phyloP scores from a whole-genome alignment of 495 filamentous ascomycete genomes.

The Xylaria longipes region DNA sequence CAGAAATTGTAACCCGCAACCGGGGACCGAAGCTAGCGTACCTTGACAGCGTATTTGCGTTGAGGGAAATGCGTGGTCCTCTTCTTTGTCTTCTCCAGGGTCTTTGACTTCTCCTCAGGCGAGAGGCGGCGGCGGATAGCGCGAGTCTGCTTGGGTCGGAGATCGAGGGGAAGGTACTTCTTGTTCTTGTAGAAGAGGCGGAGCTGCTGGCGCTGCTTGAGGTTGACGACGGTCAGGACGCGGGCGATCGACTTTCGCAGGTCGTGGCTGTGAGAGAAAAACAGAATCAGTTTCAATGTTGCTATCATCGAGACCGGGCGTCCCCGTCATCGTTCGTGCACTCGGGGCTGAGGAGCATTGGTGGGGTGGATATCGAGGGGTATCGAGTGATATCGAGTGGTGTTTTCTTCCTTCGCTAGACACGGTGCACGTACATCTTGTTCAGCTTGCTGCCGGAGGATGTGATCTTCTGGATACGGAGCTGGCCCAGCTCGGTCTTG shows the following conservation, averaged over 20 bases:
- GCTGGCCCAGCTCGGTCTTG: slow-evolving; percentile 90
- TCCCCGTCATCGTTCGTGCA: background rate
- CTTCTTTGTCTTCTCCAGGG: slow-evolving; percentile 93
- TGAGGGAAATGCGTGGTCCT: slow-evolving; percentile 93
- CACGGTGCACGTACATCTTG: slow-evolving; percentile 80
- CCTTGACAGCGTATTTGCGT: slow-evolving; percentile 98
- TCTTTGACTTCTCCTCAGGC: slow-evolving; percentile 80
- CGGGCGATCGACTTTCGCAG: slow-evolving; percentile 99
- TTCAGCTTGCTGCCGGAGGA: slow-evolving; percentile 91
- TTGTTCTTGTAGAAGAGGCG: slow-evolving; percentile 99
- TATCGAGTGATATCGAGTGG: slow-evolving; percentile 1
- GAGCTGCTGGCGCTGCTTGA: slow-evolving; percentile 96
- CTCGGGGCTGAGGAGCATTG: slow-evolving; percentile 19
- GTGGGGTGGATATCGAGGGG: slow-evolving; percentile 27
- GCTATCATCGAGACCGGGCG: background rate
- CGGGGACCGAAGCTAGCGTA: slow-evolving; percentile 44
- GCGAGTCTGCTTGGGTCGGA: slow-evolving; percentile 95
- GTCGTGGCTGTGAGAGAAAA: slow-evolving; percentile 73
- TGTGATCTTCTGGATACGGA: slow-evolving; percentile 97
- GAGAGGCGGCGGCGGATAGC: slow-evolving; percentile 92
- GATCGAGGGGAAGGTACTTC: slow-evolving; percentile 97
- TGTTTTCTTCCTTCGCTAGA: slow-evolving; percentile 6
- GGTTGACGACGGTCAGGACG: slow-evolving; percentile 98
- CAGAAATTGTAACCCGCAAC: background rate
- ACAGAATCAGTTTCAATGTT: slow-evolving; percentile 12